Evolutionary conservation across 1,284 basidiomycete genomes (phyloP), one percentile per base, ranked within the genome.

Genomic region (Tausonia pullulans): DNA sequence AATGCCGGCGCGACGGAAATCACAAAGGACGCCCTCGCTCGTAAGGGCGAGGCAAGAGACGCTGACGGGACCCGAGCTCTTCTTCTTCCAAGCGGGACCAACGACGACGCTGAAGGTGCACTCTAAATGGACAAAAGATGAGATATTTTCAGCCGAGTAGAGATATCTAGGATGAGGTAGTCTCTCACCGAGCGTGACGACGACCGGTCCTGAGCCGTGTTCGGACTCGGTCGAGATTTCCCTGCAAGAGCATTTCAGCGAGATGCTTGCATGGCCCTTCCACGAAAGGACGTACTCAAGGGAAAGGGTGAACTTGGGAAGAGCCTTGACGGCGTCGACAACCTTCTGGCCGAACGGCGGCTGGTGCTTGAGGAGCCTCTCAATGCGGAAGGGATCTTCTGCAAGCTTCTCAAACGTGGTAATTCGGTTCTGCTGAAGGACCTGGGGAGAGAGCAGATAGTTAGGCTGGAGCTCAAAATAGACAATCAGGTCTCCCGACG

Each of bases 381-480:
- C 64, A 45, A 65, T 65, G 14, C 64, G 46, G 6, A 39, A 43
- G 4, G 64, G 49, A 44, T 65, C 64, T n/a, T 46, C 48, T 4
- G 60, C 60, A 3, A 65, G 55, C 14, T 65, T 55, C 3, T 55
- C 51, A 27, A 65, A 65, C 11, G 60, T 65, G 14, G 60, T 61
- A 43, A 65, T 65, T 27, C 50, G 40, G 51, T 58, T 61, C 48
- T 61, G 57, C 4, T 50, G 48, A 40, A 64, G 43, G 45, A 59
- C 27, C 62, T 64, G 58, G 3, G 1, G 54, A 9, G 39, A 54
- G 51, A 11, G 41, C 8, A n/a, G 5, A 0, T 6, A 16, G 6
- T 13, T 4, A 27, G 11, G n/a, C 8, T 2, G 41, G 45, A 27
- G 3, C 39, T 39, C 6, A 40, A n/a, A 39, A 2, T 9, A 46